phyloP scores from a whole-genome alignment of 805 yeast species.

The Barnettozyma sp. region DNA sequence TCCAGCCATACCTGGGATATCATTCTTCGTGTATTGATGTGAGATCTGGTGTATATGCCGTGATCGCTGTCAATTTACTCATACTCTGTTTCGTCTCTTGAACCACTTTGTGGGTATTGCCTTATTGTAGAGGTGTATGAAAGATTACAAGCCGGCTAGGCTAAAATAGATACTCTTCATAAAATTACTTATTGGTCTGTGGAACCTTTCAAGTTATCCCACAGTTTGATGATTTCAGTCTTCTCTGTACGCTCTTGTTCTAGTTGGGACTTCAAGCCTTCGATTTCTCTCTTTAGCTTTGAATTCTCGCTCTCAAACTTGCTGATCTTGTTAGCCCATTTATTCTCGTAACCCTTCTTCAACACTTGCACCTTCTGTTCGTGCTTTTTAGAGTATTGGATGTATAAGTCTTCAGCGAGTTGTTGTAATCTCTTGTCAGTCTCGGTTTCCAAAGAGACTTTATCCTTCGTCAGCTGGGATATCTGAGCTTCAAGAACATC shows the following conservation, averaged over 20 bases:
- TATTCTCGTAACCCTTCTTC: constrained; percentile 51
- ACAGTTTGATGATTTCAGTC: constrained; percentile 45
- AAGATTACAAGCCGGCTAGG: no score
- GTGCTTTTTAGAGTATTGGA: constrained; percentile 72
- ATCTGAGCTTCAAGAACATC: constrained; percentile 24
- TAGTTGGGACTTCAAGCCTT: constrained; percentile 41
- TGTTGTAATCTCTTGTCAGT: constrained; percentile 50
- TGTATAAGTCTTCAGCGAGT: constrained; percentile 62
- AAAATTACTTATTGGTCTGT: background rate
- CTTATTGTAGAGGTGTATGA: no score
- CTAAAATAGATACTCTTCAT: no score
- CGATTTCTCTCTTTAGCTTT: constrained; percentile 43
- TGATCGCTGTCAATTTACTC: background rate
- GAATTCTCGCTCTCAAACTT: constrained; percentile 38
- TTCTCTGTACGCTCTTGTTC: constrained; percentile 51
- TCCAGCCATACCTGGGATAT: no score
- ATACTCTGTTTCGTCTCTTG: background rate
- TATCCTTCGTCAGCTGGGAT: constrained; percentile 29
- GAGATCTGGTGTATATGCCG: background rate
- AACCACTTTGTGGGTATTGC: no score
- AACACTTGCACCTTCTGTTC: constrained; percentile 60
- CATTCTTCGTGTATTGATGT: no score
- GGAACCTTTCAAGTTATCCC: constrained; percentile 30
- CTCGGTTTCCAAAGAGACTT: constrained; percentile 35
- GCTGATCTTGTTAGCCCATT: constrained; percentile 40